phyloP scores from a whole-genome alignment of 129 eudicot genomes.

The Pittosporum tobira region DNA sequence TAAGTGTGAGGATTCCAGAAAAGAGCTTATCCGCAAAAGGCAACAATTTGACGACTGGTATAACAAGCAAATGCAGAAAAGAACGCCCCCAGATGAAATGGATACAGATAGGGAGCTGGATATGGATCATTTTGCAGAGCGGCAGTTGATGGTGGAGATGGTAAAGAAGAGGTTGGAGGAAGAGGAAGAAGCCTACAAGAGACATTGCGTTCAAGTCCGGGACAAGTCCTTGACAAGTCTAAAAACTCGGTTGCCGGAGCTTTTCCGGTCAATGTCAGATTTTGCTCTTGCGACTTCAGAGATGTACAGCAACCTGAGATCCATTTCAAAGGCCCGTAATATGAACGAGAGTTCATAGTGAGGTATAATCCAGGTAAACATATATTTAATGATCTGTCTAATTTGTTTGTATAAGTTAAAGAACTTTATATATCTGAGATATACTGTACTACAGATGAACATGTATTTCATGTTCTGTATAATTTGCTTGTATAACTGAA shows the following conservation, averaged over 20 bases:
- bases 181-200: conserved; percentile 47
- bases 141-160: conserved; percentile 42
- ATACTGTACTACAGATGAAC: no score
- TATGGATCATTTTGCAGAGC: conserved; percentile 47
- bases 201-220: conserved; percentile 70
- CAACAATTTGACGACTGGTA: conserved; percentile 74
- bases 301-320: conserved; percentile 58
- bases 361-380: no score
- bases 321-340: conserved; percentile 28
- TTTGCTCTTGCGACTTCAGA: conserved; percentile 63
- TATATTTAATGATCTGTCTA: no score
- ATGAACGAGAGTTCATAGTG: conserved; percentile 11
- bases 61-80: conserved; percentile 47
- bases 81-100: conserved; percentile 52
- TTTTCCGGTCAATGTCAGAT: conserved; percentile 53
- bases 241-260: conserved; percentile 69
- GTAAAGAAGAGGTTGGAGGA: conserved; percentile 64
- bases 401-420: conserved; percentile 14
- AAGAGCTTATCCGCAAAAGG: conserved; percentile 44
- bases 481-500: conserved; percentile 16
- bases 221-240: conserved; percentile 74
- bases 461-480: no score
- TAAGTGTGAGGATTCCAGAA: conserved; percentile 59
- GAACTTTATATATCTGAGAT: no score
- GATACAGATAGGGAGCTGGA: conserved; percentile 42